Evolutionary conservation across 2,329 filamentous ascomycete genomes (phyloP).

Genomic region (Colletotrichum lini): DNA sequence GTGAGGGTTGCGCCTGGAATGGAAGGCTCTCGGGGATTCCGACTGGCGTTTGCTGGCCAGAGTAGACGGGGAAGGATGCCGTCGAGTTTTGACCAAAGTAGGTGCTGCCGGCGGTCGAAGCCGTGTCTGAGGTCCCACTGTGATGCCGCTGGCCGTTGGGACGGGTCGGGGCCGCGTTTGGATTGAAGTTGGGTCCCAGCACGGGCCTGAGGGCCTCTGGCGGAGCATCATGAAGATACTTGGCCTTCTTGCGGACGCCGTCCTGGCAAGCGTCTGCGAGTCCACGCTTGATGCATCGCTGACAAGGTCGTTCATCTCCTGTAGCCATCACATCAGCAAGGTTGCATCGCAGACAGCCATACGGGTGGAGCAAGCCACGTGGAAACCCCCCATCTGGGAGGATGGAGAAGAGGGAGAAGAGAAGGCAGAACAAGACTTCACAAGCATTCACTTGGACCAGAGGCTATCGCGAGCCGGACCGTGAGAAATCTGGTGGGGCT

Average conservation of each 20-base stretch:
- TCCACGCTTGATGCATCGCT: constrained; percentile 93
- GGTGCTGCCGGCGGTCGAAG: constrained; percentile 58
- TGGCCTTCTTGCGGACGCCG: constrained; percentile 97
- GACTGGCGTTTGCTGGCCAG: constrained; percentile 61
- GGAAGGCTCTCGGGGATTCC: constrained; percentile 63
- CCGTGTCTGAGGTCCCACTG: constrained; percentile 55
- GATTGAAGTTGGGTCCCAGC: constrained; percentile 79
- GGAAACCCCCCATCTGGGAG: constrained; percentile 16
- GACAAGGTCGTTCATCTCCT: constrained; percentile 97
- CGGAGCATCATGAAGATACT: constrained; percentile 97
- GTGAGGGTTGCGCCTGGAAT: constrained; percentile 79
- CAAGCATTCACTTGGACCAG: constrained; percentile 33
- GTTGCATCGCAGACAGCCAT: constrained; percentile 10
- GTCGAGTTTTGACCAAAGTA: constrained; percentile 65
- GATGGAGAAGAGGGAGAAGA: constrained; percentile 18
- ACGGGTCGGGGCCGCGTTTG: constrained; percentile 61
- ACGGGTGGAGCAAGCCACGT: constrained; percentile 17
- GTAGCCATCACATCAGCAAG: constrained; percentile 42
- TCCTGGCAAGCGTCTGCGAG: constrained; percentile 94
- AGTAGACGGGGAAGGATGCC: constrained; percentile 67
- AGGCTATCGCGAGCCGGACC: constrained; percentile 27
- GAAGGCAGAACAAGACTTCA: constrained; percentile 36
- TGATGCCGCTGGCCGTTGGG: constrained; percentile 58
- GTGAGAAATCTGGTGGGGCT: constrained; percentile 58
- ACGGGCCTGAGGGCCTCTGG: constrained; percentile 91